A percentile compares a stretch with the other conserved stretches of the same genome.
Conservation (phyloP, 192 early-diverging fungal genomes). For the Coemansia furcata region DNA sequence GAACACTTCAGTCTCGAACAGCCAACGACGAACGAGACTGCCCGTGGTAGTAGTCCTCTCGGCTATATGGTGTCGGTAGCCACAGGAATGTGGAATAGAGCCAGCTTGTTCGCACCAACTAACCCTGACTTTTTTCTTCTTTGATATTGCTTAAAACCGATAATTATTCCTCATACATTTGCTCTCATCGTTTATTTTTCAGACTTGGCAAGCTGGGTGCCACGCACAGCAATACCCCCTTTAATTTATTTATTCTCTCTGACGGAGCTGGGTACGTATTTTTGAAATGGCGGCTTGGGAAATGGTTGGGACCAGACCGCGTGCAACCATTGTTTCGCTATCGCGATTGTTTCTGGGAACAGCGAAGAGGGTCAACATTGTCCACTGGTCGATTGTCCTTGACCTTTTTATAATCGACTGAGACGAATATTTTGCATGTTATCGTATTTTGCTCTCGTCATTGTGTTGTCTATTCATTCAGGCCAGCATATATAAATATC, state of each 20-base stretch:
- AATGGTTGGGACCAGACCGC: neutral
- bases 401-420: neutral
- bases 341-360: neutral
- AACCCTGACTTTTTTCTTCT: neutral
- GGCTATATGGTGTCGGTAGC: neutral
- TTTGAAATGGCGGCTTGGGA: neutral
- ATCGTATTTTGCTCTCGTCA: neutral
- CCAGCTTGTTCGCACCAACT: neutral
- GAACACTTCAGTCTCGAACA: neutral
- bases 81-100: neutral
- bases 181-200: neutral
- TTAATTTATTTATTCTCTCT: neutral
- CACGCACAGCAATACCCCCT: neutral
- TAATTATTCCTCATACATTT: neutral
- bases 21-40: neutral
- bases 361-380: neutral
- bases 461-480: conserved; percentile 2
- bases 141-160: neutral
- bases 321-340: neutral
- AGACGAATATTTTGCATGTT: neutral
- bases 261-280: neutral
- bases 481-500: neutral
- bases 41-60: too few relatives aligned
- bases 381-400: neutral
- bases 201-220: neutral